A percentile compares a stretch with the other conserved stretches of the same genome.
Conservation (phyloP, 1,284 basidiomycete genomes). For the Athelia psychrophila region DNA sequence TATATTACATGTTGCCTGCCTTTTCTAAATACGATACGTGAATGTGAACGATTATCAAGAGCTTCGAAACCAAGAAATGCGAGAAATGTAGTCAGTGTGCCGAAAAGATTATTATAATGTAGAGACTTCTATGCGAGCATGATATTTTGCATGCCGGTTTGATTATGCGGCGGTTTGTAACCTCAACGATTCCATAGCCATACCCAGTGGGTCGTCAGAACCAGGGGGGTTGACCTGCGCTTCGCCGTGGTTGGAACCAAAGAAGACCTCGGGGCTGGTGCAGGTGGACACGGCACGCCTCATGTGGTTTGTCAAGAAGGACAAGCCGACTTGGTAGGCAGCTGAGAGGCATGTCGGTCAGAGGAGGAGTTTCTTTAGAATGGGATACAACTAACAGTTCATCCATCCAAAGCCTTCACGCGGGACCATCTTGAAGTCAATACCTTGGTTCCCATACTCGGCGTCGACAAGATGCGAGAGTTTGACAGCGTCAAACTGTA, state of each 20-base stretch:
- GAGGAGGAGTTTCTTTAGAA: conserved; percentile 25
- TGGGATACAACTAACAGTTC: conserved; percentile 58
- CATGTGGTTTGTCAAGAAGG: conserved; percentile 94
- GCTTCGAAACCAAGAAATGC: no score
- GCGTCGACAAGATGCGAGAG: conserved; percentile 95
- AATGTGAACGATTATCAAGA: no score
- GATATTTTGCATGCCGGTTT: not conserved
- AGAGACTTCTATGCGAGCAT: not conserved
- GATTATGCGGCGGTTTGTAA: conserved; percentile 10
- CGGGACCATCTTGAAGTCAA: conserved; percentile 96
- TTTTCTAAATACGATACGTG: no score
- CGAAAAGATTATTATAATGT: not conserved
- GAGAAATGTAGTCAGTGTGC: no score
- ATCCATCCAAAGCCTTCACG: conserved; percentile 98
- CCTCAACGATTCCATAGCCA: conserved; percentile 66
- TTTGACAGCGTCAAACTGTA: conserved; percentile 91
- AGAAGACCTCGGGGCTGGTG: conserved; percentile 90
- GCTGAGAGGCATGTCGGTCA: conserved; percentile 41
- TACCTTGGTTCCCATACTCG: conserved; percentile 98
- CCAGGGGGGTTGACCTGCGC: conserved; percentile 36
- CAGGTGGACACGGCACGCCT: conserved; percentile 92
- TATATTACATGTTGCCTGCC: no score
- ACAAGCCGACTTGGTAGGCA: conserved; percentile 91
- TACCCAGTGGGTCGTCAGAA: conserved; percentile 58
- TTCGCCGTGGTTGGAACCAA: conserved; percentile 47